phyloP scores from a whole-genome alignment of 495 filamentous ascomycete species.

The Cercophora sp. region DNA sequence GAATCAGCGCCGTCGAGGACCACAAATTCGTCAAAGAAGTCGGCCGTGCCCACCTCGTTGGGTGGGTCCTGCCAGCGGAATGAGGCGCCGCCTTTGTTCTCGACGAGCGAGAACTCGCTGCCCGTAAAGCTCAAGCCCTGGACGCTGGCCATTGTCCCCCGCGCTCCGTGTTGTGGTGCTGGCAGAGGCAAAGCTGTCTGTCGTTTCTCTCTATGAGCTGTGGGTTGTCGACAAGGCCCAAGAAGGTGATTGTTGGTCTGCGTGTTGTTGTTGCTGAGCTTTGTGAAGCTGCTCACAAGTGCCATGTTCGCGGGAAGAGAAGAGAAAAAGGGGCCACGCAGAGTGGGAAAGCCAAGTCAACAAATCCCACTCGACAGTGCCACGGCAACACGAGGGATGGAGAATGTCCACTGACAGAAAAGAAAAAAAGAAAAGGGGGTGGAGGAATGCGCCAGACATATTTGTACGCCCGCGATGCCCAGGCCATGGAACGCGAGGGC shows the following conservation, averaged over 20 bases:
- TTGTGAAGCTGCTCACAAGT: no score
- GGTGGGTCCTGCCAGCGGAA: constrained; percentile 35
- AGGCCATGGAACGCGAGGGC: constrained; percentile 19
- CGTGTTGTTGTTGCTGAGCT: no score
- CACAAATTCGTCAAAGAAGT: constrained; percentile 48
- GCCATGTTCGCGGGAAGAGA: constrained; percentile 14
- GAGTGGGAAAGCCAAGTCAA: constrained; percentile 18
- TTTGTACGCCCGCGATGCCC: constrained; percentile 22
- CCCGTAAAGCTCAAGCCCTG: constrained; percentile 21
- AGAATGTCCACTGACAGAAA: neutral
- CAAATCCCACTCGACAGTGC: constrained; percentile 22
- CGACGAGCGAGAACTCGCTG: constrained; percentile 18
- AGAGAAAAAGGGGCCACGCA: constrained; percentile 1
- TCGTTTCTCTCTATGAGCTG: no score
- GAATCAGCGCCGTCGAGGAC: constrained; percentile 36
- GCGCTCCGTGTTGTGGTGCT: neutral
- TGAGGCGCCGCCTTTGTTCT: constrained; percentile 37
- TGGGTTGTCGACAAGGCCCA: no score
- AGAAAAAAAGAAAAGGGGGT: constrained; percentile 3
- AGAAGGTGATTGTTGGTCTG: no score
- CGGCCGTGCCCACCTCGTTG: constrained; percentile 32
- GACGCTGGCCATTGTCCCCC: constrained; percentile 23
- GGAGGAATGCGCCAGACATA: constrained; percentile 25
- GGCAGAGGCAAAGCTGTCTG: no score
- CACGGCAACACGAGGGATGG: constrained; percentile 28